Percentiles rank a stretch among this genome's conserved stretches.
These are phyloP conservation scores for Carnegiea gigantea DNA, from an alignment of 179 eudicot genomes.

Conservation along the genomic window DNA sequence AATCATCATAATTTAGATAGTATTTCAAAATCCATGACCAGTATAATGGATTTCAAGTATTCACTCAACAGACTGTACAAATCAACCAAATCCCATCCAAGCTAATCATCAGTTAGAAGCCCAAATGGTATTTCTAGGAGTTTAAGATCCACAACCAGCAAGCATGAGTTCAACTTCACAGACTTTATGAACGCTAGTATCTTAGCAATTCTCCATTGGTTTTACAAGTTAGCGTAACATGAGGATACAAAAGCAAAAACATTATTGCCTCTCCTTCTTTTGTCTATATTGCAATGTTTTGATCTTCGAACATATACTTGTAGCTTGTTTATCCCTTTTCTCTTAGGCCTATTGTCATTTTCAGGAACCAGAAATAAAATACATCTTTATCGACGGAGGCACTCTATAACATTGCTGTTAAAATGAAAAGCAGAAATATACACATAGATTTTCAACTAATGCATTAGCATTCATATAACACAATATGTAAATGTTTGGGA, in stretches of 20 bases:
- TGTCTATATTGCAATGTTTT: background rate
- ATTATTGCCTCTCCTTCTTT: background rate
- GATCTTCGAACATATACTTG: background rate
- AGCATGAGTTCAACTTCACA: no score
- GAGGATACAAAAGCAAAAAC: background rate
- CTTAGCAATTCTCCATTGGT: background rate
- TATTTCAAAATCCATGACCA: background rate
- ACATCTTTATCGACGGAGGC: background rate
- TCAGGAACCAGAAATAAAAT: background rate
- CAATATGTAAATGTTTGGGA: background rate
- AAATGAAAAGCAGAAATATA: background rate
- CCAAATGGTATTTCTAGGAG: no score
- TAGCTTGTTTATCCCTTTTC: background rate
- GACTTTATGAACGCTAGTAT: no score
- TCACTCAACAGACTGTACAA: background rate
- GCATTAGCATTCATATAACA: background rate
- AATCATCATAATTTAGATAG: background rate
- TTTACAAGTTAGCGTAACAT: background rate
- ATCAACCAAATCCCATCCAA: background rate
- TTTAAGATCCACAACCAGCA: no score
- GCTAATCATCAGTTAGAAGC: no score
- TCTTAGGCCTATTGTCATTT: background rate
- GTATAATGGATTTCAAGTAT: background rate
- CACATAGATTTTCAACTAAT: no score
- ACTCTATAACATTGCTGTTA: background rate